Conservation (phyloP, 2,329 filamentous ascomycete species). For the Botrytis byssoidea region DNA sequence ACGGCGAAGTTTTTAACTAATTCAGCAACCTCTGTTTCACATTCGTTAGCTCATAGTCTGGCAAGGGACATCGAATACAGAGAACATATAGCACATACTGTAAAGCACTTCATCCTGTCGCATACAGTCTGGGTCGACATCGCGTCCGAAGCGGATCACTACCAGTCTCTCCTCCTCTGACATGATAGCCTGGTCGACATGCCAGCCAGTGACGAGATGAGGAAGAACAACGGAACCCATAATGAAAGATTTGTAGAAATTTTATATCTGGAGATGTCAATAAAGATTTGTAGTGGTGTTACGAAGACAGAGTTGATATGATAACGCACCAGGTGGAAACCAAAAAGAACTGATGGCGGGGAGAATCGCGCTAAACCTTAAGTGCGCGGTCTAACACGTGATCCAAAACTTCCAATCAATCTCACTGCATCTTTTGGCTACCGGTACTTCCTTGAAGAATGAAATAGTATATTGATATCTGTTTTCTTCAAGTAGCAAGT, state of each 20-base stretch:
- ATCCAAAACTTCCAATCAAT: neutral
- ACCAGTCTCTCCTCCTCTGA: conserved; percentile 87
- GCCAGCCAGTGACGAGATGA: conserved; percentile 89
- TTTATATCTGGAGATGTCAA: neutral
- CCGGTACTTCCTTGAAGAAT: neutral
- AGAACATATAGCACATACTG: conserved; percentile 45
- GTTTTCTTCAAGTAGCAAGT: too few relatives aligned
- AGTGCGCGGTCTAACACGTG: neutral
- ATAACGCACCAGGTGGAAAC: neutral
- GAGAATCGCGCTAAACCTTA: neutral
- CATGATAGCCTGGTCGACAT: conserved; percentile 95
- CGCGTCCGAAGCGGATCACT: conserved; percentile 89
- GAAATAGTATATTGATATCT: neutral
- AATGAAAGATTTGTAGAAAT: neutral
- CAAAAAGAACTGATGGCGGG: neutral
- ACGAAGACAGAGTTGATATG: neutral
- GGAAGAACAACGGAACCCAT: conserved; percentile 84
- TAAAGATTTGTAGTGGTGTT: neutral
- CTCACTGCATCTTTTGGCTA: neutral
- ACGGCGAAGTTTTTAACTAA: conserved; percentile 89
- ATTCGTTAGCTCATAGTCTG: neutral
- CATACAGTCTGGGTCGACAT: conserved; percentile 78
- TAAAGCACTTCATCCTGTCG: conserved; percentile 91
- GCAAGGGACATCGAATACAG: too few relatives aligned
- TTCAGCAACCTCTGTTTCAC: conserved; percentile 67